Conservation (phyloP, 306 rosid genomes). For the Begonia loranthoides region DNA sequence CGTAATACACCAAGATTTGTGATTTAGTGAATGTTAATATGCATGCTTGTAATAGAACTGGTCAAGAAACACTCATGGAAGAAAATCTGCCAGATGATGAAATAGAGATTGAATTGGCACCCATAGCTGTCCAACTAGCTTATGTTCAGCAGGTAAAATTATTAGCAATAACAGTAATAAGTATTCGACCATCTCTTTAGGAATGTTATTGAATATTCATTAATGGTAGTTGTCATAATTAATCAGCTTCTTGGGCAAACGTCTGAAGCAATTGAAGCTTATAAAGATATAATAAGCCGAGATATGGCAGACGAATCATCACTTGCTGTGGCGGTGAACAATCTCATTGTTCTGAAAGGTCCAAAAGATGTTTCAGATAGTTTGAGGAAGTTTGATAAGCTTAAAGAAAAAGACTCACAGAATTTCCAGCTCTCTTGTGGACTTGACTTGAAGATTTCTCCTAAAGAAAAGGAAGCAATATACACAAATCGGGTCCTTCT, state of each 20-base stretch:
- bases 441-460: conserved; percentile 64
- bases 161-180: conserved; percentile 2
- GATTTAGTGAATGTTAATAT: conserved; percentile 8
- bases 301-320: conserved; percentile 80
- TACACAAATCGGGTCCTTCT: conserved; percentile 73
- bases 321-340: conserved; percentile 84
- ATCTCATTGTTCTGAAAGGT: conserved; percentile 65
- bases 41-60: conserved; percentile 46
- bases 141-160: conserved; percentile 75
- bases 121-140: conserved; percentile 86
- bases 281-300: conserved; percentile 46
- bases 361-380: conserved; percentile 93
- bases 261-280: conserved; percentile 66
- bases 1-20: conserved; percentile 8
- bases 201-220: conserved; percentile 5
- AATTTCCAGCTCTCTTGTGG: conserved; percentile 54
- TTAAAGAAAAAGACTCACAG: conserved; percentile 67
- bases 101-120: conserved; percentile 76
- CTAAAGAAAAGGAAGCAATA: conserved; percentile 61
- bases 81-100: conserved; percentile 72
- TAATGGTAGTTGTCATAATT: conserved; percentile 23
- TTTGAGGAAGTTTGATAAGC: conserved; percentile 76
- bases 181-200: conserved; percentile 4
- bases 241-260: conserved; percentile 71
- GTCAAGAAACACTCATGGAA: conserved; percentile 70